Base-by-base conservation (phyloP, 108 stramenopile genomes). In the Licmophora abbreviata region DNA sequence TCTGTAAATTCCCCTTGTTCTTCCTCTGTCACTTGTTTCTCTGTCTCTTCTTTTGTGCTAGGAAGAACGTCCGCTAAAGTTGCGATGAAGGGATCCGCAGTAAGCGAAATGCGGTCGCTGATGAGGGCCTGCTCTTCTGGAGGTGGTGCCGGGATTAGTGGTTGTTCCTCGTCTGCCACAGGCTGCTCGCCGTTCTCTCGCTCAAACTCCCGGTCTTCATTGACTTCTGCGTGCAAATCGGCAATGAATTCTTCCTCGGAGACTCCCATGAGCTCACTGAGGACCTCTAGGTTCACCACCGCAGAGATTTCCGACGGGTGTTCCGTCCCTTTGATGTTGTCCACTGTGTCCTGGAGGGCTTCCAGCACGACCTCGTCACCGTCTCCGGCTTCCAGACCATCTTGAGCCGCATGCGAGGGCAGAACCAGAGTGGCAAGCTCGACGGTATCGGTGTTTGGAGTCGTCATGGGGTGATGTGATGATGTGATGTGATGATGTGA, bases 161-260 rank as follows among this genome's bases (percentile, higher is more conserved):
- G 4, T 5, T 40, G 38, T 5, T 40, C 38, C 5, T 40, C 38
- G 5, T 40, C 38, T 3, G 38, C 4, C 5, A 40, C 15, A 5
- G 18, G 15, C 3, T 18, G 15, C 1, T 40, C 31, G 22, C 38
- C 52, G 28, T 42, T 25, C 14, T 66, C 27, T 30, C 29, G 25
- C 33, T 37, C 21, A 7, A 20, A 2, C 23, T 40, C 34, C 20
- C 49, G 54, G 1, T 36, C 6, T 27, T 36, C n/a, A 8, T 48
- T 27, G 3, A 26, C 44, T 8, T 69, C 62, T 17, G 30, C 44
- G 10, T 69, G 63, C 11, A 69, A 51, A 10, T 57, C 33, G 29
- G 40, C 27, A 4, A 69, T 58, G 38, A 69, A 64, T 17, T 64
- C 63, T 12, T 60, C 63, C 21, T 60, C 63, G 0, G 45, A 48